These are phyloP conservation scores for Colletotrichum cuscutae DNA, from an alignment of 2,329 filamentous ascomycete species.

Conservation along the genomic window DNA sequence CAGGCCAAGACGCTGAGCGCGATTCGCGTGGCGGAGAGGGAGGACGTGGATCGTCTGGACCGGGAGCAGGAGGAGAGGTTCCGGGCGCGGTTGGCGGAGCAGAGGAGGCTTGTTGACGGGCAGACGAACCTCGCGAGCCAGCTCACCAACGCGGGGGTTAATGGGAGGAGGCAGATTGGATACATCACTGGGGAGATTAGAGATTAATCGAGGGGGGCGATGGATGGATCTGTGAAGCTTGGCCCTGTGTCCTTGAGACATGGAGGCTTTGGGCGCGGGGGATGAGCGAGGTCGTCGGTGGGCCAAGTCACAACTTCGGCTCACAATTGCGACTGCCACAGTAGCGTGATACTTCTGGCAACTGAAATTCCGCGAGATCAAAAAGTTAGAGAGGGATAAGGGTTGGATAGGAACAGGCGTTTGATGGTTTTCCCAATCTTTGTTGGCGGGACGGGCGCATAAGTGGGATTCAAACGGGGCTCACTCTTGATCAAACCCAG, in stretches of 20 bases:
- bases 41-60: constrained; percentile 62
- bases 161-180: constrained; percentile 63
- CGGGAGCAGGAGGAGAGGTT: constrained; percentile 56
- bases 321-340: not conserved
- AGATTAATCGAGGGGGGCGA: constrained; percentile 40
- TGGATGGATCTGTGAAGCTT: not conserved
- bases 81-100: constrained; percentile 57
- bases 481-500: not conserved
- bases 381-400: not conserved
- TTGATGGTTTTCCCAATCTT: not conserved
- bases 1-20: constrained; percentile 61
- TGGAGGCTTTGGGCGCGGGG: too few species aligned
- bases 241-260: not conserved
- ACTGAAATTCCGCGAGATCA: not conserved
- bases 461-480: not conserved
- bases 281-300: not conserved
- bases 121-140: constrained; percentile 51
- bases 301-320: not conserved
- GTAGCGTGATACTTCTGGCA: not conserved
- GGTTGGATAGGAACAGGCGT: not conserved
- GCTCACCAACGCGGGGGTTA: constrained; percentile 44
- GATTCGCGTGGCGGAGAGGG: constrained; percentile 60
- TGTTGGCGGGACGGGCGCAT: not conserved
- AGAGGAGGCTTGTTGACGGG: constrained; percentile 61
- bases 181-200: constrained; percentile 63